Conservation (phyloP, 352 stramenopile species). For the Pythium volutum region DNA sequence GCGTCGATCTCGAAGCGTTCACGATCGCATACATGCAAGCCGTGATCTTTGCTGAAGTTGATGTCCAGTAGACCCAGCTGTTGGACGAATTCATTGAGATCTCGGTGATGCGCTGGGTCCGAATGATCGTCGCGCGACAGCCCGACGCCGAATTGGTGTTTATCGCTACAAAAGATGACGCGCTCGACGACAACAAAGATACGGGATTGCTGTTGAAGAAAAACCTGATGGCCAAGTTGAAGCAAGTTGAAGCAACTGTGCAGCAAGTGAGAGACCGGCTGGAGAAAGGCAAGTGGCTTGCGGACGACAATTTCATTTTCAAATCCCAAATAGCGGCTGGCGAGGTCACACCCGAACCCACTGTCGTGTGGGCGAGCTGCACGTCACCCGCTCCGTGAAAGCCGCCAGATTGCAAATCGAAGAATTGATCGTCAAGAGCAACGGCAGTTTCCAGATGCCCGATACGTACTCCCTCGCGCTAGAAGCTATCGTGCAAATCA, state of each 20-base stretch:
- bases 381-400: too few relatives aligned
- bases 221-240: background rate
- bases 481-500: background rate
- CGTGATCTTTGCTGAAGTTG: background rate
- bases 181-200: background rate
- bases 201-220: background rate
- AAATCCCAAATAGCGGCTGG: too few relatives aligned
- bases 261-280: too few relatives aligned
- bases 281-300: too few relatives aligned
- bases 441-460: conserved; percentile 2
- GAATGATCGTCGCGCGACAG: conserved; percentile 2
- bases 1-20: conserved; percentile 10
- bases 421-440: background rate
- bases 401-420: background rate
- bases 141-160: conserved; percentile 23
- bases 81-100: conserved; percentile 15
- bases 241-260: background rate
- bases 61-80: background rate
- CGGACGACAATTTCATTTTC: too few relatives aligned
- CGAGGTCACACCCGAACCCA: too few relatives aligned
- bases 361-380: too few relatives aligned
- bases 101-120: conserved; percentile 9
- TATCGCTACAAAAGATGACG: conserved; percentile 13
- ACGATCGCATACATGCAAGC: background rate
- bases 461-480: conserved; percentile 2